Conservation (phyloP, 345 rosid species). For the Eutrema japonicum region DNA sequence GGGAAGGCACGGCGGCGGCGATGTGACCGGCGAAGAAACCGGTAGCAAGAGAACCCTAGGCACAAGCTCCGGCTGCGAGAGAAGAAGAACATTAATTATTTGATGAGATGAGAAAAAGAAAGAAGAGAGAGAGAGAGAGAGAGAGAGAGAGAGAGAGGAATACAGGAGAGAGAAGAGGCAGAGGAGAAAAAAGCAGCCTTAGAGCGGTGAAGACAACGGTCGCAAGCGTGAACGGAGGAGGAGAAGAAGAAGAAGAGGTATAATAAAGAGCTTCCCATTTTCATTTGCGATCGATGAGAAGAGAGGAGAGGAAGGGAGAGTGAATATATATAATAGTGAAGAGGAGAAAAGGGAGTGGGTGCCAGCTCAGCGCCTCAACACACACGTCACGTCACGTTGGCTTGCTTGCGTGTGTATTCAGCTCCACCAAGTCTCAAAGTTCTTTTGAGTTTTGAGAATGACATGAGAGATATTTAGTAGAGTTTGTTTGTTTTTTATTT, state of each 20-base stretch:
- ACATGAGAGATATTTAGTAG: too few relatives aligned
- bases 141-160: not conserved
- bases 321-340: constrained; percentile 19
- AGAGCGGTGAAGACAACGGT: constrained; percentile 76
- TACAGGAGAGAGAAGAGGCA: constrained; percentile 68
- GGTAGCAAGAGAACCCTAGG: constrained; percentile 75
- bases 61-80: constrained; percentile 89
- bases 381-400: constrained; percentile 8
- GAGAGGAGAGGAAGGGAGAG: constrained; percentile 13
- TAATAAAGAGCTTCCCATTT: constrained; percentile 49
- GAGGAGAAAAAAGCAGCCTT: constrained; percentile 74
- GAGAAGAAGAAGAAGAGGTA: constrained; percentile 44
- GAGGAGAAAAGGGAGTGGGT: constrained; percentile 9
- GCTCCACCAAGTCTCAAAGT: not conserved
- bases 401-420: too few relatives aligned
- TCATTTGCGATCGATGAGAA: not conserved
- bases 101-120: constrained; percentile 19
- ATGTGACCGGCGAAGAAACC: constrained; percentile 68
- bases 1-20: constrained; percentile 72
- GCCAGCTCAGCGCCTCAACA: constrained; percentile 38
- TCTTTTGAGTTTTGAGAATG: not conserved
- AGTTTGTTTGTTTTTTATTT: too few relatives aligned
- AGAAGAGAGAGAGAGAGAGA: not conserved
- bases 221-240: constrained; percentile 67
- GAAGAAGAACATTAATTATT: not conserved